These are phyloP conservation scores for Puccinia hordei DNA, from an alignment of 1,284 basidiomycete genomes.

Conservation along the genomic window DNA sequence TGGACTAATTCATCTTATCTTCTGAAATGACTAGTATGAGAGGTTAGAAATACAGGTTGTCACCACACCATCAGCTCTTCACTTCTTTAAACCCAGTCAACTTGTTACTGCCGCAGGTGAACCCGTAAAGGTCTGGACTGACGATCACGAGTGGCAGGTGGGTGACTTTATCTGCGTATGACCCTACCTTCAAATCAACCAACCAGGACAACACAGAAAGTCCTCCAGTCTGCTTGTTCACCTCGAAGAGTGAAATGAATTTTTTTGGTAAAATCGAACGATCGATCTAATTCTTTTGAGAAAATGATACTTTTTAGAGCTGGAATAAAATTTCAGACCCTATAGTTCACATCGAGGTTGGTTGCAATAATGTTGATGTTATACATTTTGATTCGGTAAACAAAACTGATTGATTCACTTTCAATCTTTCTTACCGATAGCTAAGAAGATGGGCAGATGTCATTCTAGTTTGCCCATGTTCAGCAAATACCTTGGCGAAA, in stretches of 20 bases:
- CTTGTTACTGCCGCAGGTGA: conserved; percentile 61
- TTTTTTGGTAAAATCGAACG: not conserved
- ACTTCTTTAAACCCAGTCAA: conserved; percentile 71
- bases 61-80: conserved; percentile 74
- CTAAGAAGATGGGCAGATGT: conserved; percentile 93
- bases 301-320: conserved; percentile 55
- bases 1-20: not conserved
- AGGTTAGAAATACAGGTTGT: conserved; percentile 81
- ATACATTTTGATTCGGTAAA: not conserved
- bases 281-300: not conserved
- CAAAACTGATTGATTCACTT: not conserved
- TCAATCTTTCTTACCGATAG: conserved; percentile 54
- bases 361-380: not conserved
- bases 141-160: conserved; percentile 87
- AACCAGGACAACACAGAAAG: no score
- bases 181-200: no score
- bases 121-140: conserved; percentile 74
- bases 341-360: conserved; percentile 85
- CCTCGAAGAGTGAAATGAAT: no score
- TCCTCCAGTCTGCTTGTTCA: no score
- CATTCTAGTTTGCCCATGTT: conserved; percentile 89
- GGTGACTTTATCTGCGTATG: conserved; percentile 54
- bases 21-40: conserved; percentile 64
- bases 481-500: conserved; percentile 92
- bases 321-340: conserved; percentile 80